Conservation (phyloP, 139 green algal genomes). For the Desmodesmus armatus region DNA sequence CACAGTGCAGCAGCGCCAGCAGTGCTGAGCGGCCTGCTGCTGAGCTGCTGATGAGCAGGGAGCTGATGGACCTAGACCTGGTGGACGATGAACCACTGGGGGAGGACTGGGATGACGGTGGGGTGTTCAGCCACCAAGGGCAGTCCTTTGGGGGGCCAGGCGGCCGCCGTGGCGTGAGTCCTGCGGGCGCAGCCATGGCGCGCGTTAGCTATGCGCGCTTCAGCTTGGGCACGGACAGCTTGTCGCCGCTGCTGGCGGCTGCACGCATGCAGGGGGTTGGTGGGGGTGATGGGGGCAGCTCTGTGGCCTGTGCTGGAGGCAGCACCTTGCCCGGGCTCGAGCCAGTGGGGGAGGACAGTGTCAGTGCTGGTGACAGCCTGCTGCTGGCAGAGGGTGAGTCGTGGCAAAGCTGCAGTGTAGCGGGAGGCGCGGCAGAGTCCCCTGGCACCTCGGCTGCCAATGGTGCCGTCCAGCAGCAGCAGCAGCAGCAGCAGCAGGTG, state of each 20-base stretch:
- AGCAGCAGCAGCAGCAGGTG: not conserved
- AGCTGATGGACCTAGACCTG: conserved; percentile 32
- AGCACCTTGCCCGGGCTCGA: too few relatives aligned
- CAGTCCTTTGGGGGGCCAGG: not conserved
- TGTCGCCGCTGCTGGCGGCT: not conserved
- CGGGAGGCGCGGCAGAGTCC: too few relatives aligned
- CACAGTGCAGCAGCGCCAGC: conserved; percentile 27
- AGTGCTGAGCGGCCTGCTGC: not conserved
- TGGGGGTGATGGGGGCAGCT: too few relatives aligned
- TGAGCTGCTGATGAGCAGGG: not conserved
- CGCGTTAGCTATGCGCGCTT: conserved; percentile 5
- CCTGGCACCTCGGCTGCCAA: too few relatives aligned
- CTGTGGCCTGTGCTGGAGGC: too few relatives aligned
- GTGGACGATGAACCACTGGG: not conserved
- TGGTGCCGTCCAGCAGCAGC: not conserved
- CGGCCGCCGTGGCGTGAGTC: not conserved
- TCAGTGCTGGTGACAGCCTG: not conserved
- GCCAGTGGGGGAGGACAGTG: too few relatives aligned
- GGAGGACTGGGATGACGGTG: conserved; percentile 15
- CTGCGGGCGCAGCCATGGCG: not conserved
- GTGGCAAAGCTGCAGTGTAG: not conserved
- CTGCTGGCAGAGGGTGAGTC: not conserved
- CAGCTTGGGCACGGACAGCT: not conserved
- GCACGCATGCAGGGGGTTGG: too few relatives aligned
- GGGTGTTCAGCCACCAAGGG: not conserved